Evolutionary conservation across 2,329 filamentous ascomycete genomes (phyloP).

Genomic region (Fusarium compactum): DNA sequence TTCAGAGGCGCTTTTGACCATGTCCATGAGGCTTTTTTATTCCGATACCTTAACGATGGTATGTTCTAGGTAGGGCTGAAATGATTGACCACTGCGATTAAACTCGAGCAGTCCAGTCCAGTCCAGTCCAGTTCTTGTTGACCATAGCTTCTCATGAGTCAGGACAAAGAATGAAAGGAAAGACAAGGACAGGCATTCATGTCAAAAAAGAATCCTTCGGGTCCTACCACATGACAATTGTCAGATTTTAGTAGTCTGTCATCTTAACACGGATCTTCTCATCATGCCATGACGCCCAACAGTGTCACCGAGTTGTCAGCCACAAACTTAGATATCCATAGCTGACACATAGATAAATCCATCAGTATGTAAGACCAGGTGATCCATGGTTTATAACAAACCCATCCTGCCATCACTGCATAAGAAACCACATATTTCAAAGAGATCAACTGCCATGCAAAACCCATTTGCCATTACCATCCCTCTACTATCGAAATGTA

Average conservation of each 20-base stretch:
- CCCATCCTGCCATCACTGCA: constrained; percentile 1
- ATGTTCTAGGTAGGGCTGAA: constrained; percentile 19
- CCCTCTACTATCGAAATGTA: constrained; percentile 38
- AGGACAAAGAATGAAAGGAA: not conserved
- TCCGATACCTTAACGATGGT: not conserved
- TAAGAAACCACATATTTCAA: not conserved
- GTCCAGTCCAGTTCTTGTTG: not conserved
- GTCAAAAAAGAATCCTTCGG: not conserved
- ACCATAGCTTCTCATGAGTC: not conserved
- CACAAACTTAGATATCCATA: constrained; percentile 13
- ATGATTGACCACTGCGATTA: constrained; percentile 47
- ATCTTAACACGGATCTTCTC: constrained; percentile 7
- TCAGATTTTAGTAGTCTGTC: constrained; percentile 21
- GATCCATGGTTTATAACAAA: not conserved
- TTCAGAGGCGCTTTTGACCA: not conserved
- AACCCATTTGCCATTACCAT: constrained; percentile 29
- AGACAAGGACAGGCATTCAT: not conserved
- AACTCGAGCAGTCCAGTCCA: not conserved
- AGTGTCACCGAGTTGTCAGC: constrained; percentile 6
- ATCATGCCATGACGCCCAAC: constrained; percentile 1
- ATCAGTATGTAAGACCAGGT: not conserved
- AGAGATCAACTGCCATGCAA: constrained; percentile 9
- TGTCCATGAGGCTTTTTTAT: not conserved
- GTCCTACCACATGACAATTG: constrained; percentile 1
- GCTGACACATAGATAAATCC: not conserved